Evolutionary conservation across 176 grass and related monocot species (phyloP), one percentile per base, ranked within the genome.

Genomic region (Pharus latifolius): DNA sequence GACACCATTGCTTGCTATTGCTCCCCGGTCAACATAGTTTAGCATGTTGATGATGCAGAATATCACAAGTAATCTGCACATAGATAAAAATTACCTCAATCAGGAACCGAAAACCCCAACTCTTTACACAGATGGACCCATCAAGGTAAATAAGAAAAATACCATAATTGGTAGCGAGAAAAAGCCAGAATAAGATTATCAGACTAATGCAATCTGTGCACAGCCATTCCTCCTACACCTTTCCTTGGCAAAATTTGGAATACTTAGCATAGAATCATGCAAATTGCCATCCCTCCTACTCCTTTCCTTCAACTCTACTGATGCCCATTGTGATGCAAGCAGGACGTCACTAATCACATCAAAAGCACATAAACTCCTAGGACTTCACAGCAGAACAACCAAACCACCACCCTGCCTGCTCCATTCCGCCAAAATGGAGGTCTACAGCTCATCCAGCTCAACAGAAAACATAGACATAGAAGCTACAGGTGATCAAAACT

Each of bases 1-100:
- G 34, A 99, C 90, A 78, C 95, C 95, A 69, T 99, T 99, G 79
- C 95, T 99, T 65, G 96, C 96, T 88, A 99, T 99, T 81, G 66
- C 82, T 65, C 96, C 96, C 43, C 96, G 87, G 64, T 99, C 96
- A 81, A 99, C 65, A 79, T 99, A 99, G 49, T 94, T 99, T 61
- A 99, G 57, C 96, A 99, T 91, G 76, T 99, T 99, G 43, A 99
- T 99, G 12, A 82, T 76, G 65, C 90, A 99, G 65, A 99, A 95
- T 70, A 99, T 91, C 58, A 84, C 64, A 75, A 99, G 96, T 73
- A 99, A 86, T 71, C 90, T 99, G 96, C 69, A 91, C 22, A 49
- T 7, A 66, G 24, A 63, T 42, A 45, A 19, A 16, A 69, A 49
- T 57, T 48, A 64, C 48, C 11, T 56, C 6, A 42, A 67, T 22